Percentiles rank a stretch among this genome's conserved stretches.
Conservation (phyloP, 176 grass and related monocot genomes). For the Oryza officinalis region DNA sequence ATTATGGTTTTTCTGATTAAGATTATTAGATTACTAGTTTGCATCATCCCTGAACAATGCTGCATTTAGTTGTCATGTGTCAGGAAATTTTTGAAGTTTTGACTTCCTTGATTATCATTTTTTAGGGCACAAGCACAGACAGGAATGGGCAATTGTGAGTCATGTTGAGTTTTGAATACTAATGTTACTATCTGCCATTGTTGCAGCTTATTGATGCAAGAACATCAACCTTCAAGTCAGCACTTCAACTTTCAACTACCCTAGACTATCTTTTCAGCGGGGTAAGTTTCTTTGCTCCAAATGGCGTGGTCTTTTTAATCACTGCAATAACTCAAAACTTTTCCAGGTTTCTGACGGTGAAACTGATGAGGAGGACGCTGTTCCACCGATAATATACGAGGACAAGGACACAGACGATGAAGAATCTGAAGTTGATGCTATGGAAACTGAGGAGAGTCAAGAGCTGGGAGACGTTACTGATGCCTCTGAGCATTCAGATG, state of each 20-base stretch:
- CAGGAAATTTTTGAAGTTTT: neutral
- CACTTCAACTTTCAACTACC: conserved; percentile 72
- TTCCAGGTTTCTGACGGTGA: conserved; percentile 67
- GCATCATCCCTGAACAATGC: neutral
- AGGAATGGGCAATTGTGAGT: conserved; percentile 7
- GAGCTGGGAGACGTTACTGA: conserved; percentile 58
- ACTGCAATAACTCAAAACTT: conserved; percentile 32
- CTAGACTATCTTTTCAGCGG: conserved; percentile 68
- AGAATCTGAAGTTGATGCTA: conserved; percentile 68
- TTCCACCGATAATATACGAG: conserved; percentile 63
- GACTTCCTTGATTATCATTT: neutral
- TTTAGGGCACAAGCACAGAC: neutral
- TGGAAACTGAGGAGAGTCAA: conserved; percentile 57
- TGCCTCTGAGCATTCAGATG: conserved; percentile 65
- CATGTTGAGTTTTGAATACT: conserved; percentile 7
- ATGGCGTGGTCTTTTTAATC: neutral
- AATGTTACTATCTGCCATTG: conserved; percentile 24
- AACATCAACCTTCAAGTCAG: conserved; percentile 71
- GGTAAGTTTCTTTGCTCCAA: conserved; percentile 48
- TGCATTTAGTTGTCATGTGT: conserved; percentile 7
- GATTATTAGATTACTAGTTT: neutral
- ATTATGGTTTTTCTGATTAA: conserved; percentile 9
- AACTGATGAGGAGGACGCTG: conserved; percentile 49
- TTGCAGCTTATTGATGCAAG: conserved; percentile 86
- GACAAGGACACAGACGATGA: conserved; percentile 84